phyloP scores from a whole-genome alignment of 163 green algal species.

The Chloromonas sp. region DNA sequence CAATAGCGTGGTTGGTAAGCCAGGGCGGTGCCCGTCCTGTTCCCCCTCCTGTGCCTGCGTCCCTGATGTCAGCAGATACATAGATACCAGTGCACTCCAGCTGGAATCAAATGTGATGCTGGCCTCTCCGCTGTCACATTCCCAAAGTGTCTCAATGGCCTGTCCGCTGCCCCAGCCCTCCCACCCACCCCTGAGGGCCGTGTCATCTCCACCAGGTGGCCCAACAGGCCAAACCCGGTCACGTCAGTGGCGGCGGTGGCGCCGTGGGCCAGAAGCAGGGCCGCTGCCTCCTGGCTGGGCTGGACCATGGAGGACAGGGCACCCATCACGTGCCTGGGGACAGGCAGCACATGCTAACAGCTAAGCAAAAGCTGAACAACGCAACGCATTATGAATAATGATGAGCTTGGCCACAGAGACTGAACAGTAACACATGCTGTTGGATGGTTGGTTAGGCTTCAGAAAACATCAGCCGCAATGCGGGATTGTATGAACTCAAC shows the following conservation, averaged over 20 bases:
- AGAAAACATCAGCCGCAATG: too few relatives aligned
- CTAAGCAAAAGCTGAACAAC: background rate
- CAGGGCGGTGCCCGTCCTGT: background rate
- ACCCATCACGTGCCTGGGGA: conserved; percentile 25
- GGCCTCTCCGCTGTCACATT: too few relatives aligned
- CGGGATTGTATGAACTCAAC: too few relatives aligned
- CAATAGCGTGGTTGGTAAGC: conserved; percentile 14
- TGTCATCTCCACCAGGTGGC: conserved; percentile 71
- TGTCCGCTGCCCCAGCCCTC: too few relatives aligned
- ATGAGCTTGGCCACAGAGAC: background rate
- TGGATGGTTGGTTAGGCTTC: background rate
- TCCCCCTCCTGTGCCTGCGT: background rate
- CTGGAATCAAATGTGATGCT: too few relatives aligned
- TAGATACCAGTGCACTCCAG: too few relatives aligned
- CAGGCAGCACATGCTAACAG: background rate
- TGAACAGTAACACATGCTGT: background rate
- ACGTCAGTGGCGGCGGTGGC: conserved; percentile 77
- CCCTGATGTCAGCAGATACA: too few relatives aligned
- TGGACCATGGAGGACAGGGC: conserved; percentile 60
- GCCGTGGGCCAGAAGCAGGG: conserved; percentile 16
- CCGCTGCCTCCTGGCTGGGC: conserved; percentile 27
- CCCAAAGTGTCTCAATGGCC: too few relatives aligned
- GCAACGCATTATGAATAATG: too few relatives aligned
- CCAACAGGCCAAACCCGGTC: conserved; percentile 90
- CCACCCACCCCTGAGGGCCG: conserved; percentile 36